Evolutionary conservation across 352 stramenopile genomes (phyloP).

Genomic region (Aphanomyces euteiches): DNA sequence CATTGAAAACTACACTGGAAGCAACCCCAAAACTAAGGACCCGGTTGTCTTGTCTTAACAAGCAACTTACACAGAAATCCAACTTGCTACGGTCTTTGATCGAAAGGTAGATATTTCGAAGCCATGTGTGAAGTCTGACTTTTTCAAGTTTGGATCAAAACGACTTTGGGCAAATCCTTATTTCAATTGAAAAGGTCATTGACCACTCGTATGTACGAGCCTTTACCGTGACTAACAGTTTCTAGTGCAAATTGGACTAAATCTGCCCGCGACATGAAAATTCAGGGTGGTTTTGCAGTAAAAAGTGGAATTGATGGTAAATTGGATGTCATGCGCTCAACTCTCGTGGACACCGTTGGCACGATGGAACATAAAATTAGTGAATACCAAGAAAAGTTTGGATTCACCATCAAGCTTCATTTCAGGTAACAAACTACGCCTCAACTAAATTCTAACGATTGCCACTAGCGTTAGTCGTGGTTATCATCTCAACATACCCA

Average conservation of each 20-base stretch:
- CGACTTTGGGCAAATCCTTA: constrained; percentile 48
- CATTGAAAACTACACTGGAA: constrained; percentile 79
- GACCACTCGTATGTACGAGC: constrained; percentile 41
- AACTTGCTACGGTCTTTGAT: constrained; percentile 61
- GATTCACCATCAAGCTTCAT: constrained; percentile 60
- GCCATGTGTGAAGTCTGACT: not conserved
- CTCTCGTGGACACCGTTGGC: constrained; percentile 79
- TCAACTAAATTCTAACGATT: not conserved
- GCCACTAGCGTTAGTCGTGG: constrained; percentile 47
- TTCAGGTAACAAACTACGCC: constrained; percentile 59
- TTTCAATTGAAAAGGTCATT: constrained; percentile 68
- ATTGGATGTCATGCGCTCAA: constrained; percentile 75
- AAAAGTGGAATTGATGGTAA: constrained; percentile 77
- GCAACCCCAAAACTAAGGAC: constrained; percentile 50
- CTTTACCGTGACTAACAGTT: constrained; percentile 39
- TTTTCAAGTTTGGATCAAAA: constrained; percentile 48
- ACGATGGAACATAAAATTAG: constrained; percentile 75
- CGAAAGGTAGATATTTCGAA: constrained; percentile 41
- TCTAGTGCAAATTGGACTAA: constrained; percentile 44
- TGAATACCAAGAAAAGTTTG: constrained; percentile 65
- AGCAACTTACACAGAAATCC: constrained; percentile 39
- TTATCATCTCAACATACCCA: constrained; percentile 65
- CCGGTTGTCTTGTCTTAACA: constrained; percentile 43
- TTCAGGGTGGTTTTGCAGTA: constrained; percentile 82
- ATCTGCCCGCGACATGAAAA: constrained; percentile 71